A percentile compares a stretch with the other conserved stretches of the same genome.
These are phyloP conservation scores for Coccomyxa sp. DNA, from an alignment of 139 green algal genomes.

Conservation along the genomic window DNA sequence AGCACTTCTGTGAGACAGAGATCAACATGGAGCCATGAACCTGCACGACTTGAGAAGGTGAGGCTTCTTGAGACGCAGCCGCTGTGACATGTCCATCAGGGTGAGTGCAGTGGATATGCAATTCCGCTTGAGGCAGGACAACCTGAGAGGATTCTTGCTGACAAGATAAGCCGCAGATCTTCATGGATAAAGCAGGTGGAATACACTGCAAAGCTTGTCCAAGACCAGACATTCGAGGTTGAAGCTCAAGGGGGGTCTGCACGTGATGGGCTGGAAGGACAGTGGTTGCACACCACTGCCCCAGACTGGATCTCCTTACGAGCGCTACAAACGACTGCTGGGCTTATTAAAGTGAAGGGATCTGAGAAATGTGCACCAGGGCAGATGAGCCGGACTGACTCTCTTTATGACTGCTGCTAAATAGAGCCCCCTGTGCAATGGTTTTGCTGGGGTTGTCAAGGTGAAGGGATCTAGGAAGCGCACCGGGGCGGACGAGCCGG, in stretches of 20 bases:
- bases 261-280: neutral
- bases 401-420: neutral
- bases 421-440: too few species aligned
- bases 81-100: too few species aligned
- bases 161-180: neutral
- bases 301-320: neutral
- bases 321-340: neutral
- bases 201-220: neutral
- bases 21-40: too few species aligned
- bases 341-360: neutral
- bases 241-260: neutral
- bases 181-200: neutral
- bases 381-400: neutral
- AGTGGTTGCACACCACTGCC: neutral
- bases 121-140: too few species aligned
- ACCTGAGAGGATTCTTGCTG: too few species aligned
- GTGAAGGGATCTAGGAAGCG: neutral
- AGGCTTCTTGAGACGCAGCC: too few species aligned
- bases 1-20: too few species aligned
- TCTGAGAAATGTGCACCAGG: neutral
- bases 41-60: too few species aligned
- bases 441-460: neutral
- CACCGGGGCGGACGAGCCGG: neutral
- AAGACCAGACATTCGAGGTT: neutral
- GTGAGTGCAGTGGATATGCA: too few species aligned